A percentile compares a stretch with the other conserved stretches of the same genome.
Conservation (phyloP, 2,329 filamentous ascomycete genomes). For the Tolypocladium tropicale region DNA sequence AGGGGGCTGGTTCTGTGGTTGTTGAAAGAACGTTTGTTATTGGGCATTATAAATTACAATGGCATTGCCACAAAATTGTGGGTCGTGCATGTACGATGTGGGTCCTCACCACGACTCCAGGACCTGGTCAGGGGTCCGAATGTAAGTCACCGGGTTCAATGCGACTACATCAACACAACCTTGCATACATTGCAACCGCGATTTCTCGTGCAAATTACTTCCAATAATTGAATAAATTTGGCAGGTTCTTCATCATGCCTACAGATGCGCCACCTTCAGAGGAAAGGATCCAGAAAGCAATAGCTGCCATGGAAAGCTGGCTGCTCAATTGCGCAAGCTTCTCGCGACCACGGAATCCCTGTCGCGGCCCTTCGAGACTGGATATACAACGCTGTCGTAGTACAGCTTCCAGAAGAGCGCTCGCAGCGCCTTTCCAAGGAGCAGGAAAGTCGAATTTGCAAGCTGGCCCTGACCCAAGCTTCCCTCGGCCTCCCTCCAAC, state of each 20-base stretch:
- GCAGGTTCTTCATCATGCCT: not conserved
- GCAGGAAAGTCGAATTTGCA: no score
- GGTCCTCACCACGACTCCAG: no score
- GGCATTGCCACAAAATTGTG: not conserved
- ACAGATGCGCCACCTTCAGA: not conserved
- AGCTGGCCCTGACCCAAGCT: no score
- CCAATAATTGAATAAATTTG: not conserved
- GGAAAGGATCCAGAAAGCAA: not conserved
- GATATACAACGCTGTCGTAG: no score
- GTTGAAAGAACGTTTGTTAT: not conserved
- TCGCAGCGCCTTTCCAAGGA: no score
- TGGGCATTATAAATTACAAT: not conserved
- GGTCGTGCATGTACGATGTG: not conserved
- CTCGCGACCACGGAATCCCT: not conserved
- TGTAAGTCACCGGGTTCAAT: no score
- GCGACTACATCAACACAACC: no score
- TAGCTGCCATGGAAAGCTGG: not conserved
- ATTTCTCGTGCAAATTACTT: not conserved
- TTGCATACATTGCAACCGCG: not conserved
- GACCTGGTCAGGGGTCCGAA: no score
- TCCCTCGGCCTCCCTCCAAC: no score
- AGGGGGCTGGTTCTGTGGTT: constrained; percentile 9
- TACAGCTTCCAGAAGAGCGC: no score
- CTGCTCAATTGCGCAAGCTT: not conserved
- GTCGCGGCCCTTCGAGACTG: not conserved